Evolutionary conservation across 306 rosid species (phyloP), one percentile per base, ranked within the genome.

Genomic region (Alnus glutinosa): DNA sequence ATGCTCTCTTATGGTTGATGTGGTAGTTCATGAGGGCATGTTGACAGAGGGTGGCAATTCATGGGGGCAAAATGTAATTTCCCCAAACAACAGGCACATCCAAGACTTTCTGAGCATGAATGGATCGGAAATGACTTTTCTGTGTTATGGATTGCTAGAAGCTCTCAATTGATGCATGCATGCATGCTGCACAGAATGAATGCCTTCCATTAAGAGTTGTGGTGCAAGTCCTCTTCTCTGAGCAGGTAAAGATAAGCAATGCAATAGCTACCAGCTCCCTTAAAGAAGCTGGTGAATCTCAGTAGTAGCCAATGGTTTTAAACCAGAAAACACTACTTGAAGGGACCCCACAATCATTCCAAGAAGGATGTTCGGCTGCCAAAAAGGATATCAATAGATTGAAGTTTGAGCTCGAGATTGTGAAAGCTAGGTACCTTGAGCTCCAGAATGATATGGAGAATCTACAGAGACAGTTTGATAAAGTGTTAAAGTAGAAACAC

Each of bases 101-200:
- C 99, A 18, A 87, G 96, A 18, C 92, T 96, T 5, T 88, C 99
- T 8, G 99, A 96, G 88, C 96, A 96, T 8, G 99, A 96, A 83
- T 89, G 99, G 84, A 23, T 23, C 28, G 0, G 28, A 96, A 96
- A 81, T 78, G 99, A 74, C 92, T 96, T 13, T 93, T 98, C 85
- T 91, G 99, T 12, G 96, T 93, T 73, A 93, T 96, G 99, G 98
- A 96, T 34, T 96, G 99, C 78, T 97, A 96, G 81, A 96, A 96
- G 80, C 97, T 96, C 69, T 96, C 99, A 19, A 91, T 96, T 23
- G 99, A 96, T 82, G 99, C 99, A 0, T 96, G 99, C 78, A 87
- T 91, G 96, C 99, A 96, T 74, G 98, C 99, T 39, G 99, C 99
- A 1, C 98, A 93, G 76, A 96, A 96, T 55, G 99, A 96, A 85